Base-by-base conservation (phyloP, 2,329 filamentous ascomycete genomes). In the Zymoseptoria tritici region DNA sequence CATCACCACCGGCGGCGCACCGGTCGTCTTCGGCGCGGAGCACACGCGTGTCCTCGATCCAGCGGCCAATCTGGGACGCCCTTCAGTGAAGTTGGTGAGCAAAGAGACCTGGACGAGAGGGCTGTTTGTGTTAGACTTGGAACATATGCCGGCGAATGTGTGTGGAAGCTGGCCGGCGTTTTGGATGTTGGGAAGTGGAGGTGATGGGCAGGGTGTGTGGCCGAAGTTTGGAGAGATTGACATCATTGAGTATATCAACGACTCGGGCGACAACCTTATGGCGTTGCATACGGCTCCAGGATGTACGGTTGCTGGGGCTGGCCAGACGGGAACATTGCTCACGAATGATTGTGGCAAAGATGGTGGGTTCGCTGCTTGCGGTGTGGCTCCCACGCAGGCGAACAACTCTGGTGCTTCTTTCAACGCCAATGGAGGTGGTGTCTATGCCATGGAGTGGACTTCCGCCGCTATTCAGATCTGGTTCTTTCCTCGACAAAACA, bases 141-240 rank as follows among this genome's bases (percentile, higher is more conserved):
- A 60, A 6, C 74, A 76, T 59, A 75, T 75, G 70, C 74, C 75
- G 0, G 67, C 58, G 26, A 71, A 72, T 3, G 36, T 46, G 36
- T 75, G 73, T 64, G 74, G 74, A 8, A 74, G 72, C 9, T 77
- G 76, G 75, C 75, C 76, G 2, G 73, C 74, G 1, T 75, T 74
- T 57, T 77, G 76, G 75, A 69, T 74, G 4, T 62, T 74, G 20
- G 36, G 36, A 3, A 46, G 36, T 46, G 75, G 74, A n/a, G 86
- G 86, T 13, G 79, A 69, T 55, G 73, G 73, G 72, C 72, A 69
- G 9, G 26, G 26, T 54, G 53, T 31, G 69, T 68, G 57, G 71
- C 70, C n/a, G 70, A 73, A 56, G 71, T 72, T 16, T 52, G 70
- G 69, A 19, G 52, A 71, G 57, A 73, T 72, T 62, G 73, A 75